Percentiles rank a stretch among this genome's conserved stretches.
phyloP scores from a whole-genome alignment of 352 stramenopile genomes.

The Stramenopiles sp. region DNA sequence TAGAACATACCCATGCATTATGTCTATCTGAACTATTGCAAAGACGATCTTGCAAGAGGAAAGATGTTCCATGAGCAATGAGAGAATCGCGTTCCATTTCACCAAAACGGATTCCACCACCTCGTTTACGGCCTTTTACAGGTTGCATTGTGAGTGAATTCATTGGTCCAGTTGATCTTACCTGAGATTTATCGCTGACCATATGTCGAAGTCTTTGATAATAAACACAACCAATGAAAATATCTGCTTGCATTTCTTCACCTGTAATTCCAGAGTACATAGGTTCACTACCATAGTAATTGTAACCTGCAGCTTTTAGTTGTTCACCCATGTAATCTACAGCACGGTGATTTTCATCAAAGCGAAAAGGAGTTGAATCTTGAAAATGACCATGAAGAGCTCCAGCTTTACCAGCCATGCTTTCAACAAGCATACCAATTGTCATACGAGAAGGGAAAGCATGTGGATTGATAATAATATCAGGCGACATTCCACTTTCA shows the following conservation, averaged over 20 bases:
- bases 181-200: conserved; percentile 99
- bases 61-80: conserved; percentile 84
- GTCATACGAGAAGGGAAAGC: conserved; percentile 99
- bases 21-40: conserved; percentile 97
- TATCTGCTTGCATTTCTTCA: conserved; percentile 50
- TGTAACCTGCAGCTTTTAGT: conserved; percentile 77
- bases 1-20: conserved; percentile 88
- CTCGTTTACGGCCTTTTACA: conserved; percentile 80
- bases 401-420: conserved; percentile 87
- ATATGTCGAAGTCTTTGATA: conserved; percentile 99
- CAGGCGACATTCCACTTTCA: conserved; percentile 82
- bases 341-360: conserved; percentile 69
- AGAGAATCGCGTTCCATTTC: conserved; percentile 99
- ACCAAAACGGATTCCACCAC: conserved; percentile 94
- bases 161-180: conserved; percentile 48
- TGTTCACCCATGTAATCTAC: conserved; percentile 57
- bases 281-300: conserved; percentile 92
- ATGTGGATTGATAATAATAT: conserved; percentile 99
- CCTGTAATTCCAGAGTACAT: conserved; percentile 98
- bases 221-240: conserved; percentile 97
- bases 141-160: conserved; percentile 94
- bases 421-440: conserved; percentile 97
- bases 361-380: conserved; percentile 93
- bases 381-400: conserved; percentile 79
- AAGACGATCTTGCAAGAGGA: conserved; percentile 75